These are phyloP conservation scores for Allium fistulosum DNA, from an alignment of 106 monocot genomes.

Conservation along the genomic window DNA sequence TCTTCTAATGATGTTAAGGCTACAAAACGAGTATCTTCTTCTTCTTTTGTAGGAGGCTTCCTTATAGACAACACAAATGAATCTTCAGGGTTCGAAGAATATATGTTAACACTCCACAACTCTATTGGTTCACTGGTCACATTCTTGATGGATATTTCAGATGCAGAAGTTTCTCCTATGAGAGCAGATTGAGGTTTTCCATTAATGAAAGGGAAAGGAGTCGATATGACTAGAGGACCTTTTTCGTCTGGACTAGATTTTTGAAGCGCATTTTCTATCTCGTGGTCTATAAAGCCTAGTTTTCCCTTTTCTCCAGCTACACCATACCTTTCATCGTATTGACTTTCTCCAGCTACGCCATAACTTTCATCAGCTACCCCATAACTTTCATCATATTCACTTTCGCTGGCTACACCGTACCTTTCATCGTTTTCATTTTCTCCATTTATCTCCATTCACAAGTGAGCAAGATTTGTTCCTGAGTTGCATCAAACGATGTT, in stretches of 20 bases:
- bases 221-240: slow-evolving; percentile 54
- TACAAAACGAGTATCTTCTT: slow-evolving; percentile 27
- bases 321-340: not conserved
- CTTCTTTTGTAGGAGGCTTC: slow-evolving; percentile 56
- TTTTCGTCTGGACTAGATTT: slow-evolving; percentile 30
- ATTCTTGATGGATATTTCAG: slow-evolving; percentile 49
- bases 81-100: slow-evolving; percentile 79
- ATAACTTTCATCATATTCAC: slow-evolving; percentile 23
- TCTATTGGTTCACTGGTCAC: slow-evolving; percentile 56
- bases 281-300: slow-evolving; percentile 71
- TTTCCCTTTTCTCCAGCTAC: slow-evolving; percentile 59
- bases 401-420: not conserved
- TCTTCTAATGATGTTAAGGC: slow-evolving; percentile 65
- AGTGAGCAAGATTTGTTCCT: too few relatives aligned
- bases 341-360: not conserved
- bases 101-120: slow-evolving; percentile 84
- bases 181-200: slow-evolving; percentile 74
- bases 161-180: slow-evolving; percentile 47
- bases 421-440: not conserved
- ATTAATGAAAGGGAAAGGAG: slow-evolving; percentile 52
- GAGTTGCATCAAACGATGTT: too few relatives aligned
- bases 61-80: slow-evolving; percentile 63
- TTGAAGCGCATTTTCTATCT: slow-evolving; percentile 56
- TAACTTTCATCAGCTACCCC: slow-evolving; percentile 14
- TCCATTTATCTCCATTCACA: not conserved